Conservation (phyloP, 2,329 filamentous ascomycete genomes). For the Massarina eburnea region DNA sequence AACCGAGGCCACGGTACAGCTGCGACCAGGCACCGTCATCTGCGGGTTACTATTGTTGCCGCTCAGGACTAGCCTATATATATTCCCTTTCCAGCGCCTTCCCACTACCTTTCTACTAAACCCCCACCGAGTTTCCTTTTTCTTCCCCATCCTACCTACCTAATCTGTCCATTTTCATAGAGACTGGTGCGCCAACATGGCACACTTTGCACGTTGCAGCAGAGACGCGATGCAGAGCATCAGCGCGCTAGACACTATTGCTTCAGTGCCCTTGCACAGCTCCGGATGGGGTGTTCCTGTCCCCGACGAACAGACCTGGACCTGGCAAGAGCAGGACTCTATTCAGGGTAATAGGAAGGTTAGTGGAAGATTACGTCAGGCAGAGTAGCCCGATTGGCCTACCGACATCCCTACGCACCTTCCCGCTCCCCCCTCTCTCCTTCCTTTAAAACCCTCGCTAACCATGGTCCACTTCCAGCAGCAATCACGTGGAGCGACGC, state of each 20-base stretch:
- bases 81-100: neutral
- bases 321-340: constrained; percentile 21
- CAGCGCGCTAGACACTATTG: neutral
- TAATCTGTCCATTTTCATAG: neutral
- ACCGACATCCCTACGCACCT: neutral
- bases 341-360: constrained; percentile 5
- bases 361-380: constrained; percentile 12
- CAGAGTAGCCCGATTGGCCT: too few species aligned
- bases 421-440: neutral
- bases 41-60: neutral
- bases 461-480: neutral
- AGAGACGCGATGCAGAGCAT: neutral
- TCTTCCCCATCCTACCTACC: neutral
- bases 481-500: too few species aligned
- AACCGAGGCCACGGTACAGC: neutral
- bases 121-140: too few species aligned
- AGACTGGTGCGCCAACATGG: constrained; percentile 8
- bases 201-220: constrained; percentile 3
- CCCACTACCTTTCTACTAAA: neutral
- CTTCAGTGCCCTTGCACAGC: too few species aligned
- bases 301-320: constrained; percentile 18
- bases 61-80: neutral
- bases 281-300: neutral
- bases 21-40: neutral
- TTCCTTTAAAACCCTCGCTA: neutral